Conservation (phyloP, 768 basidiomycete genomes). For the Auricularia sp. region DNA sequence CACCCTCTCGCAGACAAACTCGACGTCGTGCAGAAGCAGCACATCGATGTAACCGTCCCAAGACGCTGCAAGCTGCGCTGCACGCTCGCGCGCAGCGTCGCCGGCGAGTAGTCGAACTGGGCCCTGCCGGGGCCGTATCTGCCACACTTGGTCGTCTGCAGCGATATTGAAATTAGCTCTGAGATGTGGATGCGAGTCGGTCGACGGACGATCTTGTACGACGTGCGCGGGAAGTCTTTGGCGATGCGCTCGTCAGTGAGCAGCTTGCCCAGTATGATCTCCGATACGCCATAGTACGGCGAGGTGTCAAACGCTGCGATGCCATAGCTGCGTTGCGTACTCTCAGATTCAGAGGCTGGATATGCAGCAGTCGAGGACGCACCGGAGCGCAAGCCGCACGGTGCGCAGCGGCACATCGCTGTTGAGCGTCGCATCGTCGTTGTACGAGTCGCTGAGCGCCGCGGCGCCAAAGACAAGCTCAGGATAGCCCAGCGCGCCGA, state of each 20-base stretch:
- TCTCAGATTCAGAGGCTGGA: neutral
- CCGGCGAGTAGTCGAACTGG: slow-evolving; percentile 66
- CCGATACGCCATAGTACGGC: slow-evolving; percentile 70
- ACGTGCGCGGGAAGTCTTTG: slow-evolving; percentile 63
- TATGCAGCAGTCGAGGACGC: slow-evolving; percentile 12
- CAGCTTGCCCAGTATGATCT: slow-evolving; percentile 61
- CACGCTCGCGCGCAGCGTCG: slow-evolving; percentile 55
- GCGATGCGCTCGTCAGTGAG: slow-evolving; percentile 38
- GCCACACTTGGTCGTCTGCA: slow-evolving; percentile 79
- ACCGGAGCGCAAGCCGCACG: slow-evolving; percentile 70
- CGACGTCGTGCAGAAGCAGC: slow-evolving; percentile 79
- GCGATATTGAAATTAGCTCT: neutral
- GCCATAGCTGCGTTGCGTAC: slow-evolving; percentile 47
- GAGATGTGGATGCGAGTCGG: neutral
- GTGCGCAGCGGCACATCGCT: slow-evolving; percentile 52
- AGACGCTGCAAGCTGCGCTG: slow-evolving; percentile 55
- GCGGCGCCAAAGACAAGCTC: slow-evolving; percentile 64
- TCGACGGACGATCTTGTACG: slow-evolving; percentile 57
- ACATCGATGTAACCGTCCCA: slow-evolving; percentile 68
- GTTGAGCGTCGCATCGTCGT: slow-evolving; percentile 44
- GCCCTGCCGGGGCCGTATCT: slow-evolving; percentile 45
- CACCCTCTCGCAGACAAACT: slow-evolving; percentile 50
- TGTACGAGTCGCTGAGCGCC: slow-evolving; percentile 58
- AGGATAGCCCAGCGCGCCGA: slow-evolving; percentile 29
- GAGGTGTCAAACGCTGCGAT: slow-evolving; percentile 76